These are phyloP conservation scores for Amanita brunnescens DNA, from an alignment of 768 basidiomycete genomes.

Conservation along the genomic window DNA sequence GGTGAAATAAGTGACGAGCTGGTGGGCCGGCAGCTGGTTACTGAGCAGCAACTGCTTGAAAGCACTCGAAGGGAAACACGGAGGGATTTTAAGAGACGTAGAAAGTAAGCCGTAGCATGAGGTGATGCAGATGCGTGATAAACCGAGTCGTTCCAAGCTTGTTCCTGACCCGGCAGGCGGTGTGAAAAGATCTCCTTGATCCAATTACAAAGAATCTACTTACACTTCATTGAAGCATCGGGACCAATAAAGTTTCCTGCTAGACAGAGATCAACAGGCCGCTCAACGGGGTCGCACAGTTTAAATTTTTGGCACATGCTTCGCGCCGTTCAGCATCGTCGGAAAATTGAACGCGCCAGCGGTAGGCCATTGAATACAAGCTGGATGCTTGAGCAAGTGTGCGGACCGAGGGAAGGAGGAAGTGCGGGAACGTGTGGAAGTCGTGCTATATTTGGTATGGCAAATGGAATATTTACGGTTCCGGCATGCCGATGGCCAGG, in stretches of 20 bases:
- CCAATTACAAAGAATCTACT: not conserved
- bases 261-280: not conserved
- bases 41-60: not conserved
- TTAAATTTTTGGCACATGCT: not conserved
- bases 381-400: not conserved
- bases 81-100: not conserved
- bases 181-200: constrained; percentile 4
- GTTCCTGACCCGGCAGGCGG: not conserved
- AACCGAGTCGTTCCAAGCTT: not conserved
- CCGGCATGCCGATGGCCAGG: too few relatives aligned
- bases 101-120: not conserved
- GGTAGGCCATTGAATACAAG: not conserved
- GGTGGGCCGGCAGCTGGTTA: not conserved
- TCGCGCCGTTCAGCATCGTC: not conserved
- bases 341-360: not conserved
- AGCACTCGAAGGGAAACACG: not conserved
- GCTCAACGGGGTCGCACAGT: not conserved
- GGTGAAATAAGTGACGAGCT: not conserved
- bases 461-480: too few relatives aligned
- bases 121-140: not conserved
- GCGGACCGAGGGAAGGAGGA: too few relatives aligned
- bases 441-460: too few relatives aligned
- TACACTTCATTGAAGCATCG: not conserved
- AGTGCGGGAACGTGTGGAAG: too few relatives aligned
- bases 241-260: not conserved